phyloP scores from a whole-genome alignment of 371 early-diverging fungal genomes.

The Mucor saturninus region DNA sequence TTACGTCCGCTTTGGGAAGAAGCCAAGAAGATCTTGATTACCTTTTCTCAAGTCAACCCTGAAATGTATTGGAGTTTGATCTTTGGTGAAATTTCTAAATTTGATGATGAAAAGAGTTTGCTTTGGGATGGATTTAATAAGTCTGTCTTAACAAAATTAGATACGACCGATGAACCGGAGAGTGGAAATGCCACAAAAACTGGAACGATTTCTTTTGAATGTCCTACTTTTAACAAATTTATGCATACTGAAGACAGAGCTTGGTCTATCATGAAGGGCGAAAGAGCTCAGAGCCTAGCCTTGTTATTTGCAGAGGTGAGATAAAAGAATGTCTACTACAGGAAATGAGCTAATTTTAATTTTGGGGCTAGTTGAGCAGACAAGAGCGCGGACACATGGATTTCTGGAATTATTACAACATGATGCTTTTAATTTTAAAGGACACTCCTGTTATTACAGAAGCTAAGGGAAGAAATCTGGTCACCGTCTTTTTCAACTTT shows the following conservation, averaged over 20 bases:
- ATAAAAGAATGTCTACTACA: not conserved
- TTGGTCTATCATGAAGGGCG: constrained; percentile 40
- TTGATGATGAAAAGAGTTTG: constrained; percentile 61
- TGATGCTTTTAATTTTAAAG: constrained; percentile 70
- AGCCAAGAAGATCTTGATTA: constrained; percentile 63
- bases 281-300: constrained; percentile 41
- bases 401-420: constrained; percentile 76
- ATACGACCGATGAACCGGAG: constrained; percentile 23
- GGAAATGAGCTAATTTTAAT: not conserved
- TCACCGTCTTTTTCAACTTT: constrained; percentile 79
- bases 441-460: constrained; percentile 74
- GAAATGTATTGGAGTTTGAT: constrained; percentile 68
- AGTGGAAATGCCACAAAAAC: constrained; percentile 51
- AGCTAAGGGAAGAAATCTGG: constrained; percentile 68
- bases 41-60: constrained; percentile 54
- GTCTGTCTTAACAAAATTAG: constrained; percentile 30
- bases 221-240: constrained; percentile 56
- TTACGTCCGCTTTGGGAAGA: constrained; percentile 88
- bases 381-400: constrained; percentile 67
- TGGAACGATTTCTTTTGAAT: constrained; percentile 61
- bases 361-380: constrained; percentile 21
- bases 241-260: constrained; percentile 41
- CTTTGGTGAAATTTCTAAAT: constrained; percentile 62
- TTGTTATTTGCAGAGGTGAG: constrained; percentile 47
- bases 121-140: constrained; percentile 60